Evolutionary conservation across 2,329 filamentous ascomycete species (phyloP).

Genomic region (Teratosphaeria pseudoeucalypti): DNA sequence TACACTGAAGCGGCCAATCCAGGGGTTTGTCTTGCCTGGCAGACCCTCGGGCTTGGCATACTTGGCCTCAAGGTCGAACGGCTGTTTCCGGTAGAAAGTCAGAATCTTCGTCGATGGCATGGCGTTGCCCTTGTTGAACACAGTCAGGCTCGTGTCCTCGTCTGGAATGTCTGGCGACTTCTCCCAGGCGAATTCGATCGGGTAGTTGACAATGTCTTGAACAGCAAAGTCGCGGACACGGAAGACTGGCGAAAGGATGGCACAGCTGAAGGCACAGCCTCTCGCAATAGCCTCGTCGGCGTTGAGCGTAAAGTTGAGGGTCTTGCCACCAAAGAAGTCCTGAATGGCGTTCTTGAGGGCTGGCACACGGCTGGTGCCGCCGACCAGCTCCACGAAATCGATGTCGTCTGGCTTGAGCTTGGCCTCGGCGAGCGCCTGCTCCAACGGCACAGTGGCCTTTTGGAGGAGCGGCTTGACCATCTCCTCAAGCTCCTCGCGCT

Average conservation of each 20-base stretch:
- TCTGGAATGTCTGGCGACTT: constrained; percentile 97
- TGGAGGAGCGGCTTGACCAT: constrained; percentile 76
- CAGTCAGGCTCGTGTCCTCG: constrained; percentile 91
- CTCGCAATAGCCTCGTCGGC: constrained; percentile 94
- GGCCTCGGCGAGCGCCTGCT: constrained; percentile 88
- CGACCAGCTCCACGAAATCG: constrained; percentile 84
- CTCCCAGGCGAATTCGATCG: constrained; percentile 98
- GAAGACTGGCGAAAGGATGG: constrained; percentile 94
- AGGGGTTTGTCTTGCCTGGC: constrained; percentile 82
- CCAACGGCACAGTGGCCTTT: constrained; percentile 62
- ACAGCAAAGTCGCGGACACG: constrained; percentile 96
- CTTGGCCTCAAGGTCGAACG: constrained; percentile 89
- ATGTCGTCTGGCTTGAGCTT: constrained; percentile 88
- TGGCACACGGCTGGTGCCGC: constrained; percentile 88
- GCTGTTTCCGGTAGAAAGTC: constrained; percentile 97
- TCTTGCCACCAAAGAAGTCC: constrained; percentile 83
- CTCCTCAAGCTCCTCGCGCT: constrained; percentile 86
- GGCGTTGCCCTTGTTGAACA: constrained; percentile 95
- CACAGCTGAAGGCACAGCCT: constrained; percentile 94
- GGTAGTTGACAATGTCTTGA: constrained; percentile 95
- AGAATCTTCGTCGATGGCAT: constrained; percentile 98
- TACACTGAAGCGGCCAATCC: constrained; percentile 95
- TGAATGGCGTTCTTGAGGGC: constrained; percentile 82
- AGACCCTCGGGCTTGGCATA: constrained; percentile 81
- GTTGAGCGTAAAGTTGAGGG: constrained; percentile 91